Percentiles rank a stretch among this genome's conserved stretches.
These are phyloP conservation scores for Chaetomium olivaceum DNA, from an alignment of 2,329 filamentous ascomycete genomes.

Conservation along the genomic window DNA sequence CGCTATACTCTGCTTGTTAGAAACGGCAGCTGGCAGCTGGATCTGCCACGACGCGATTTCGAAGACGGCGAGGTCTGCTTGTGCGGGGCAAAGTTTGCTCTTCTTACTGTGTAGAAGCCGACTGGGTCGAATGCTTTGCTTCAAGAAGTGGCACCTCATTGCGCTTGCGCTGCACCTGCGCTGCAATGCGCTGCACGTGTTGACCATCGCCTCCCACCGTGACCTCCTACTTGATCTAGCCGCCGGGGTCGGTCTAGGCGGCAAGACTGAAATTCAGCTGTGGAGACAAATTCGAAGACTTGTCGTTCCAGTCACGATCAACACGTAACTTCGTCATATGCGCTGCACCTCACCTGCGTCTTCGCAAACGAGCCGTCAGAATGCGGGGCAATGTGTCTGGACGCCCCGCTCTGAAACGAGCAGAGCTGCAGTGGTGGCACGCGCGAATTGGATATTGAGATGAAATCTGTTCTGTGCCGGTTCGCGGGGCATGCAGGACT, in stretches of 20 bases:
- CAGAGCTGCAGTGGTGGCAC: background rate
- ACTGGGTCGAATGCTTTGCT: background rate
- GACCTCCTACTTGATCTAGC: conserved; percentile 17
- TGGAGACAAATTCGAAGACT: conserved; percentile 21
- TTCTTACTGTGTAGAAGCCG: background rate
- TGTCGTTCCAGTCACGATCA: conserved; percentile 30
- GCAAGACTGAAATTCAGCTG: conserved; percentile 15
- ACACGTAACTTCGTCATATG: conserved; percentile 31
- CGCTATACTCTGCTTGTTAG: background rate
- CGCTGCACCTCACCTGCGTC: conserved; percentile 19
- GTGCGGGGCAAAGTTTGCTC: too few species aligned
- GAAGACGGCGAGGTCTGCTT: background rate
- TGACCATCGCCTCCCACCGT: background rate
- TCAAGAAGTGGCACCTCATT: background rate
- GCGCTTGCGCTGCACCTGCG: background rate
- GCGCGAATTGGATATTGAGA: background rate
- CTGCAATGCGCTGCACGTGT: background rate
- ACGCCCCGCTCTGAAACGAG: conserved; percentile 10
- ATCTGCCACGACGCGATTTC: background rate
- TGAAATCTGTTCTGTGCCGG: background rate
- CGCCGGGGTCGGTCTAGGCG: conserved; percentile 4
- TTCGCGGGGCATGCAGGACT: background rate
- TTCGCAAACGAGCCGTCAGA: conserved; percentile 15
- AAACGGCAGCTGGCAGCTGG: conserved; percentile 13
- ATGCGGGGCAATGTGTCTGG: conserved; percentile 20